Evolutionary conservation across 176 grass and related monocot species (phyloP).

Genomic region (Cenchrus purpureus): DNA sequence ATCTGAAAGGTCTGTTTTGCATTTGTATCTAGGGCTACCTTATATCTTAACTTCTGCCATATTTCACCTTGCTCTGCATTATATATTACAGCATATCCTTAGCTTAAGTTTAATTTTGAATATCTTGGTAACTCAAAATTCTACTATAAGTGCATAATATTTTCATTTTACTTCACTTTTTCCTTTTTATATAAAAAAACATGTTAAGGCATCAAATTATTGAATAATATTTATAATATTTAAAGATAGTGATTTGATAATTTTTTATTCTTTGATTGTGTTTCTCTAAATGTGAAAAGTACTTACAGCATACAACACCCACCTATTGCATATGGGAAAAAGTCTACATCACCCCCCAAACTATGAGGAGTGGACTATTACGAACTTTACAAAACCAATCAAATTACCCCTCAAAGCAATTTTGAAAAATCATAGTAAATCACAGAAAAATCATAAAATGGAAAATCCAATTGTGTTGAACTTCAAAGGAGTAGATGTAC

Average conservation of each 20-base stretch:
- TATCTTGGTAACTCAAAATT: neutral
- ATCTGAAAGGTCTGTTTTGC: slow-evolving; percentile 72
- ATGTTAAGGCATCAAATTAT: neutral
- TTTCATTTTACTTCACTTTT: neutral
- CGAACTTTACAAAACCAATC: too few species aligned
- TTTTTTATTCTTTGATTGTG: slow-evolving; percentile 17
- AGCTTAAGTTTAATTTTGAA: slow-evolving; percentile 14
- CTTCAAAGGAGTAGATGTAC: too few species aligned
- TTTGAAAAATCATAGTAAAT: too few species aligned
- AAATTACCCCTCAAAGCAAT: too few species aligned
- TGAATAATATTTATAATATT: slow-evolving; percentile 14
- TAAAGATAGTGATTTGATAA: neutral
- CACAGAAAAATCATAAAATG: too few species aligned
- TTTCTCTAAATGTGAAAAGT: slow-evolving; percentile 22
- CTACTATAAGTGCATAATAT: neutral
- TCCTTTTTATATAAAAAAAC: neutral
- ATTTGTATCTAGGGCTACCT: neutral
- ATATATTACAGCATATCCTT: slow-evolving; percentile 2
- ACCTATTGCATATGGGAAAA: neutral
- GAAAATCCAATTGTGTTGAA: too few species aligned
- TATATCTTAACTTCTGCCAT: slow-evolving; percentile 8
- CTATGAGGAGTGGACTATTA: too few species aligned
- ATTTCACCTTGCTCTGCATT: neutral
- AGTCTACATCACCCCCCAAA: too few species aligned
- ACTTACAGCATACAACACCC: slow-evolving; percentile 1